Base-by-base conservation (phyloP, 2,329 filamentous ascomycete species). In the Penicillium sp. region DNA sequence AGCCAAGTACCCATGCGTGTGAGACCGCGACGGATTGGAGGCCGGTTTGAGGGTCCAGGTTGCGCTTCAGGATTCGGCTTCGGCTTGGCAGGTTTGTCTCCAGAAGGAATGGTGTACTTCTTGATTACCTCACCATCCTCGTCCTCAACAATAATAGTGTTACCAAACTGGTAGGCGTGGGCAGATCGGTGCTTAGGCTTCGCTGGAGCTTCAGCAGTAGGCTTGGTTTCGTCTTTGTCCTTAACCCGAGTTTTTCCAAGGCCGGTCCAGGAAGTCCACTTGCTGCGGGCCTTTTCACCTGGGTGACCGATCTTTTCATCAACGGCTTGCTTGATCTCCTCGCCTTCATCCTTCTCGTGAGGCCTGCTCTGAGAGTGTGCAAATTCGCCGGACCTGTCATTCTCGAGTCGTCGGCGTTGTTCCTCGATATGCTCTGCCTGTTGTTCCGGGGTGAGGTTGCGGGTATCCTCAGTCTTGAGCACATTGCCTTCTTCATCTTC, bases 401-500 rank as follows among this genome's bases (percentile, higher is more conserved):
- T 71, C 72, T 87, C 86, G 14, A 86, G 71, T 37, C 76, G 76
- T 49, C 71, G 71, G n/a, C 78, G 80, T 62, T 83, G 79, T 11
- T 76, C 70, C 50, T 76, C 63, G 14, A 80, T 89, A 44, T 85
- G 82, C 66, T 85, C 84, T 49, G 84, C 76, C 46, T 87, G 75
- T 63, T 91, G 83, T n/a, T 84, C 82, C 4, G 84, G 81, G 46
- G 73, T 75, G 60, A 79, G 69, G 33, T 77, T 65, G 16, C 63
- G 70, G 11, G 72, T 81, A 43, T 84, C 74, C 62, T 87, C 81
- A 0, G 90, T 84, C 19, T 85, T 85, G 6, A 97, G 72, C 3
- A 97, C 93, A 54, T 97, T 93, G 8, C 93, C 93, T 56, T 96
- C 89, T 60, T 87, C 81, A 65, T 96, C 90, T 74, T 98, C 93